Evolutionary conservation across 495 filamentous ascomycete genomes (phyloP), one percentile per base, ranked within the genome.

Genomic region (Evernia prunastri): DNA sequence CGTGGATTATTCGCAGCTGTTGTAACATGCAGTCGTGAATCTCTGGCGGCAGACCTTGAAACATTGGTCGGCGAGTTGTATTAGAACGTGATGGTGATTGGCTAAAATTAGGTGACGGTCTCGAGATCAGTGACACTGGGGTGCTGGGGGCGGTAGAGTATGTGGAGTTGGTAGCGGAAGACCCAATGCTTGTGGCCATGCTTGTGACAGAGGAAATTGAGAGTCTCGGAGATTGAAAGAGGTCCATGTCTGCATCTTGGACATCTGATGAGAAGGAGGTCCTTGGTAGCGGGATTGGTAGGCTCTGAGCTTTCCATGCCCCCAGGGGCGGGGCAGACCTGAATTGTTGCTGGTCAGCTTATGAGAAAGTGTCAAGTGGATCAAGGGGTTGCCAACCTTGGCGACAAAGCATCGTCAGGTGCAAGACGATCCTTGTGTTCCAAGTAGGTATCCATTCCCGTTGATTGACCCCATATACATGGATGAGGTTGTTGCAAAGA

Each of bases 1-100:
- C 77, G 65, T 87, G 83, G 47, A 84, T 59, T 10, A 68, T 64
- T 51, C 81, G 76, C 18, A 87, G 64, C 56, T 82, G 79, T 43
- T 76, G 74, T 13, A 86, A 64, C 36, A 87, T 82, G 54, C 76
- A 80, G 60, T 84, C 78, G 68, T 82, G 85, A 6, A 87, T 78
- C 56, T 81, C 80, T n/a, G 75, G 73, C 0, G 85, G 83, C 10
- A 87, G 58, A 31, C 77, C 75, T 61, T 82, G 77, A 65, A 84
- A 81, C 33, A 77, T 63, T 18, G 76, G 73, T 33, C 40, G 60
- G 7, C 23, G 61, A 33, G 59, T 43, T 17, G 17, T 45, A 25
- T 49, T 60, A 15, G 39, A 64, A 5, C 40, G 64, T 15, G 33
- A 31, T 18, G 47, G 43, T 29, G 42, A 54, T 49, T 63, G 61